Conservation (phyloP, 2,329 filamentous ascomycete genomes). For the Fusarium agapanthi region DNA sequence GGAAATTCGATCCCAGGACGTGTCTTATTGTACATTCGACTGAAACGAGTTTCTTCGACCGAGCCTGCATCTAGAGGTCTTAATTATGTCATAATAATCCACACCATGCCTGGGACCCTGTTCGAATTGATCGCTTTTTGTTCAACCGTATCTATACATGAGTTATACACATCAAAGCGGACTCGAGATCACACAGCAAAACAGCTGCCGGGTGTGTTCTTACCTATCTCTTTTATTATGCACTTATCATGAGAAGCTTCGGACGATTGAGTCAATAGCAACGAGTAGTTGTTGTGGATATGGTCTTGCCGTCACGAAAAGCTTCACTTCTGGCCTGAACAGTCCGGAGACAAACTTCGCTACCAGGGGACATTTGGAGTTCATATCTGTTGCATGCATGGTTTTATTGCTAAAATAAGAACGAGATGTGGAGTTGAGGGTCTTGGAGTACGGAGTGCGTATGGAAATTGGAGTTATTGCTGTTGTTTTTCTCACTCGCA, state of each 20-base stretch:
- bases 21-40: conserved; percentile 29
- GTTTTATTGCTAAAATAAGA: conserved; percentile 12
- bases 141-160: background rate
- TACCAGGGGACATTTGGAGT: background rate
- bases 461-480: conserved; percentile 26
- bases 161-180: background rate
- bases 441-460: conserved; percentile 22
- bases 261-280: background rate
- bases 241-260: background rate
- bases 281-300: background rate
- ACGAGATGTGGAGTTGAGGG: conserved; percentile 25
- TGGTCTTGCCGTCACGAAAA: background rate
- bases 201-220: background rate
- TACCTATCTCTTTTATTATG: conserved; percentile 3
- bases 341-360: background rate
- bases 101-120: conserved; percentile 5
- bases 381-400: conserved; percentile 7
- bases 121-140: conserved; percentile 2
- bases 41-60: conserved; percentile 31
- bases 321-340: background rate
- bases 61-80: conserved; percentile 40
- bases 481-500: conserved; percentile 1
- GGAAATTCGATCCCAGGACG: conserved; percentile 9
- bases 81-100: conserved; percentile 19
- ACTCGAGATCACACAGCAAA: background rate